A percentile compares a stretch with the other conserved stretches of the same genome.
Evolutionary conservation across 2,329 filamentous ascomycete species (phyloP).

Genomic region (Coniochaeta sp.): DNA sequence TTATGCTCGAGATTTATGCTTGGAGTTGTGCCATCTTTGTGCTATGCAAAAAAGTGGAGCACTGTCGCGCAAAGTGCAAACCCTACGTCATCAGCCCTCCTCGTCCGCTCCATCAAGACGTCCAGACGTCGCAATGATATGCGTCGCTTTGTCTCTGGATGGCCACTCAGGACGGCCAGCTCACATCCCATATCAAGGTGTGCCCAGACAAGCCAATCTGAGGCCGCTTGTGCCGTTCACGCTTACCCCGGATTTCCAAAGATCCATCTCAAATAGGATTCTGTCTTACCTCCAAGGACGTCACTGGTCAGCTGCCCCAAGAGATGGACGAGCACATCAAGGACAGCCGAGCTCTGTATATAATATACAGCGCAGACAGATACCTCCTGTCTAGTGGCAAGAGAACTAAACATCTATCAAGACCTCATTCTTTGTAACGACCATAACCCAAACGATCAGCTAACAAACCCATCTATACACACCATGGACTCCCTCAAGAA

Average conservation of each 20-base stretch:
- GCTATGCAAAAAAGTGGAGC: not conserved
- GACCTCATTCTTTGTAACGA: not conserved
- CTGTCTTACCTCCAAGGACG: not conserved
- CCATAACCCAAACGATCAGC: not conserved
- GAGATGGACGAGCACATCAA: not conserved
- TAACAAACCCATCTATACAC: not conserved
- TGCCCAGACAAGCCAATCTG: not conserved
- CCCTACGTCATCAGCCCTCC: not conserved
- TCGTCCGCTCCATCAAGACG: not conserved
- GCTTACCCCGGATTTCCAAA: not conserved
- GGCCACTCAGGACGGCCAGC: not conserved
- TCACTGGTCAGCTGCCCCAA: not conserved
- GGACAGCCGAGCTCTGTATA: not conserved
- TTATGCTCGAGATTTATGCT: not conserved
- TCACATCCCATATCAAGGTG: not conserved
- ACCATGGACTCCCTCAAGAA: conserved; percentile 10
- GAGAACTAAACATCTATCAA: not conserved
- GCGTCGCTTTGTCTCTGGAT: not conserved
- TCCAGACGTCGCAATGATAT: not conserved
- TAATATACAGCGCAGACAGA: not conserved
- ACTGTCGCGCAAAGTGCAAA: not conserved
- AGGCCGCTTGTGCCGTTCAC: not conserved
- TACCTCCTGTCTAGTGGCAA: not conserved
- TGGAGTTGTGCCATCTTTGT: not conserved
- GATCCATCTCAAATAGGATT: not conserved